A percentile compares a stretch with the other conserved stretches of the same genome.
Conservation (phyloP, 257 asterid species). For the Scutellaria galericulata region DNA sequence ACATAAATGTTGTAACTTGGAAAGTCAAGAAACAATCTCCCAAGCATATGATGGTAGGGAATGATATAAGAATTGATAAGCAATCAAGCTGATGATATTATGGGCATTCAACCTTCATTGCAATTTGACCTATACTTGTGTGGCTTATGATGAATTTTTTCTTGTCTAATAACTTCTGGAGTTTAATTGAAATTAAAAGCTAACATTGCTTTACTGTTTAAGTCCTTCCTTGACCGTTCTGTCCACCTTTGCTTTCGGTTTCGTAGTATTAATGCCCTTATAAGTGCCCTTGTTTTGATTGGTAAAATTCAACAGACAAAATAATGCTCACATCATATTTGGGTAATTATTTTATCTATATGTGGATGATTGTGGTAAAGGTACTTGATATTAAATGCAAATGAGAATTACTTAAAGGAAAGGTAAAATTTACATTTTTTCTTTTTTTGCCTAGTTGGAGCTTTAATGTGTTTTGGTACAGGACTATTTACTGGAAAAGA, state of each 20-base stretch:
- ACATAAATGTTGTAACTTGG: not conserved
- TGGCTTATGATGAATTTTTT: constrained; percentile 9
- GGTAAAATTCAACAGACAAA: not conserved
- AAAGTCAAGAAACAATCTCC: not conserved
- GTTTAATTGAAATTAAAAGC: not conserved
- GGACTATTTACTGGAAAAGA: too few species aligned
- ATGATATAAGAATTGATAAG: constrained; percentile 3
- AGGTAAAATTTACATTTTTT: too few species aligned
- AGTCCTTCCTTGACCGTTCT: constrained; percentile 2
- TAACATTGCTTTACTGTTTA: not conserved
- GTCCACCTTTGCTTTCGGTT: not conserved
- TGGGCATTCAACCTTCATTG: not conserved
- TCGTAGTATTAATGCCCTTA: not conserved
- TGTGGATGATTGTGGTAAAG: constrained; percentile 17
- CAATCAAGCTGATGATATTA: constrained; percentile 1
- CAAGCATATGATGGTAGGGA: not conserved
- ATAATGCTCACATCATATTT: not conserved
- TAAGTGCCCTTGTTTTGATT: too few species aligned
- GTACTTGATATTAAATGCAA: too few species aligned
- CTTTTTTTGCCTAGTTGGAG: too few species aligned
- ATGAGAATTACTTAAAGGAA: too few species aligned
- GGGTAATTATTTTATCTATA: not conserved
- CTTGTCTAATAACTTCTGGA: not conserved
- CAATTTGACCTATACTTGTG: not conserved
- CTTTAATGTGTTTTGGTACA: too few species aligned